Evolutionary conservation across 2,329 filamentous ascomycete species (phyloP).

Genomic region (Aspergillus phoenicis): DNA sequence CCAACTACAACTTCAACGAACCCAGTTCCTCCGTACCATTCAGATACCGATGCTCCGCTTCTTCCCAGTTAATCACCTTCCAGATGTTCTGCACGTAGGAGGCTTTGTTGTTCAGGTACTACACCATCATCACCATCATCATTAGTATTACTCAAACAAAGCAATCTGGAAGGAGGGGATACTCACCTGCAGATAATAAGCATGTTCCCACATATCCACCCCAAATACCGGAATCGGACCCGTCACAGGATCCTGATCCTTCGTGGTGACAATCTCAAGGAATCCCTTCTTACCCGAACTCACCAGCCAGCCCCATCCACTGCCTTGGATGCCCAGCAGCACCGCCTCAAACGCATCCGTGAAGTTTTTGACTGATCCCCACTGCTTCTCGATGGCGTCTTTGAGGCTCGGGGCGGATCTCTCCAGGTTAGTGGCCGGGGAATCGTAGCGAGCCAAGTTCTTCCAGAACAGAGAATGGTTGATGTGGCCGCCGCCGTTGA

Average conservation of each 20-base stretch:
- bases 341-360: conserved; percentile 65
- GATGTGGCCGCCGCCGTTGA: conserved; percentile 89
- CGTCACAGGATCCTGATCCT: conserved; percentile 81
- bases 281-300: conserved; percentile 59
- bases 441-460: conserved; percentile 68
- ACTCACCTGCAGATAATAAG: conserved; percentile 77
- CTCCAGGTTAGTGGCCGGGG: conserved; percentile 58
- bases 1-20: conserved; percentile 29
- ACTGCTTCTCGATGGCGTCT: conserved; percentile 64
- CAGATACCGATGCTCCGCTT: conserved; percentile 69
- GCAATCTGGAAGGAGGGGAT: background rate
- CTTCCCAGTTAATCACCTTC: conserved; percentile 93
- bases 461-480: conserved; percentile 95
- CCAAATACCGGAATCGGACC: conserved; percentile 77
- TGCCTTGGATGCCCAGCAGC: conserved; percentile 74
- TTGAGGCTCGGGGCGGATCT: conserved; percentile 60
- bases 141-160: background rate
- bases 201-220: conserved; percentile 92
- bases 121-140: background rate
- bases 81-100: conserved; percentile 89
- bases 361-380: conserved; percentile 70
- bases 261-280: conserved; percentile 75
- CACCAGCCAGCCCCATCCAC: conserved; percentile 87
- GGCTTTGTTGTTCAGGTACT: conserved; percentile 92
- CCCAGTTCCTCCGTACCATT: conserved; percentile 29